These are phyloP conservation scores for Ceratobasidium sp. DNA, from an alignment of 1,284 basidiomycete species.

Conservation along the genomic window DNA sequence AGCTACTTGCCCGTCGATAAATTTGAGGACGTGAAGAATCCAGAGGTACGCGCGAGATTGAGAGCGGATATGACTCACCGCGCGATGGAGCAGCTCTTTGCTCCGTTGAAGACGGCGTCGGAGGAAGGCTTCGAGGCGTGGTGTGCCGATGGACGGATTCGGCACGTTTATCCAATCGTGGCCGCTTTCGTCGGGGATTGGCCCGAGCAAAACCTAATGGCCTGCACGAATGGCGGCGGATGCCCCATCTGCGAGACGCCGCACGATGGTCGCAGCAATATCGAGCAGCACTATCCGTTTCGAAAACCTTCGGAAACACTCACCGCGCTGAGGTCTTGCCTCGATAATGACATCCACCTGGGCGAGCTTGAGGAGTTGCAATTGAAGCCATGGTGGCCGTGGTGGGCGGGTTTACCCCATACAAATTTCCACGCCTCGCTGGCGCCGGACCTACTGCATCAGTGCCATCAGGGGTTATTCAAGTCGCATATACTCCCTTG, in stretches of 20 bases:
- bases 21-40: neutral
- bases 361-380: too few relatives aligned
- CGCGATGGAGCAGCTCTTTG: slow-evolving; percentile 46
- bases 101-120: slow-evolving; percentile 2
- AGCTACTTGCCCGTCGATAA: slow-evolving; percentile 42
- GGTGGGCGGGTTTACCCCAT: slow-evolving; percentile 48
- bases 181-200: slow-evolving; percentile 2
- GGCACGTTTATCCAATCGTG: slow-evolving; percentile 43
- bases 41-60: neutral
- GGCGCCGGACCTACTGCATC: slow-evolving; percentile 55
- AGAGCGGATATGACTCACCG: neutral
- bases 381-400: too few relatives aligned
- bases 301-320: too few relatives aligned
- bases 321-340: too few relatives aligned
- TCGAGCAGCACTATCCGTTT: too few relatives aligned
- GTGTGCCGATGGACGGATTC: slow-evolving; percentile 15
- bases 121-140: neutral
- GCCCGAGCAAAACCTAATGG: slow-evolving; percentile 10
- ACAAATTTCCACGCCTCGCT: slow-evolving; percentile 52
- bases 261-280: too few relatives aligned
- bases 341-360: too few relatives aligned
- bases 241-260: slow-evolving; percentile 9
- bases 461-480: slow-evolving; percentile 56
- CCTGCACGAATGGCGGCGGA: neutral
- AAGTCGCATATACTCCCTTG: slow-evolving; percentile 52